These are phyloP conservation scores for Staphylotrichum longicolle DNA, from an alignment of 495 filamentous ascomycete species.

Conservation along the genomic window DNA sequence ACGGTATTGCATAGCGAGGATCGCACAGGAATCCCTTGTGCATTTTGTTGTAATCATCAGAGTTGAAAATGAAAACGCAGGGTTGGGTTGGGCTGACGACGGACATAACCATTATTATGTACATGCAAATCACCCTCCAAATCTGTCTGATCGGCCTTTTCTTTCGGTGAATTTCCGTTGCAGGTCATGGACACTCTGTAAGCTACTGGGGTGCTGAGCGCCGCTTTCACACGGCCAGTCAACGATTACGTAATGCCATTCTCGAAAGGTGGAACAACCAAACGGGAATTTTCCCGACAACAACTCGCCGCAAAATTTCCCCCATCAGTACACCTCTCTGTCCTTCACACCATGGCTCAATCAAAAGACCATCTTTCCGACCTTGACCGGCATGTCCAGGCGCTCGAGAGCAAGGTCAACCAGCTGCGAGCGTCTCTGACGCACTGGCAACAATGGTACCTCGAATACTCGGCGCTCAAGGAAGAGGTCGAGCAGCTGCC, in stretches of 20 bases:
- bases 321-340: neutral
- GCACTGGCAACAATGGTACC: conserved; percentile 86
- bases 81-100: too few species aligned
- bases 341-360: conserved; percentile 26
- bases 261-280: neutral
- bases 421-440: conserved; percentile 73
- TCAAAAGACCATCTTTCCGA: conserved; percentile 49
- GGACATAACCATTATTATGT: too few species aligned
- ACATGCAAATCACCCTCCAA: too few species aligned
- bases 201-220: too few species aligned
- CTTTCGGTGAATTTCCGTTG: too few species aligned
- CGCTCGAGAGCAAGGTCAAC: conserved; percentile 71
- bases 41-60: neutral
- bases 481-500: conserved; percentile 64
- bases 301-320: neutral
- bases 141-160: too few species aligned
- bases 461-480: conserved; percentile 85
- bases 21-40: neutral
- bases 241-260: too few species aligned
- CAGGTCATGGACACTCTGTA: too few species aligned
- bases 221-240: too few species aligned
- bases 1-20: conserved; percentile 17
- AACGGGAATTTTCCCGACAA: neutral
- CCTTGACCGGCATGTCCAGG: conserved; percentile 71
- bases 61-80: too few species aligned